Conservation (phyloP, 2,329 filamentous ascomycete genomes). For the Xylariales sp. region DNA sequence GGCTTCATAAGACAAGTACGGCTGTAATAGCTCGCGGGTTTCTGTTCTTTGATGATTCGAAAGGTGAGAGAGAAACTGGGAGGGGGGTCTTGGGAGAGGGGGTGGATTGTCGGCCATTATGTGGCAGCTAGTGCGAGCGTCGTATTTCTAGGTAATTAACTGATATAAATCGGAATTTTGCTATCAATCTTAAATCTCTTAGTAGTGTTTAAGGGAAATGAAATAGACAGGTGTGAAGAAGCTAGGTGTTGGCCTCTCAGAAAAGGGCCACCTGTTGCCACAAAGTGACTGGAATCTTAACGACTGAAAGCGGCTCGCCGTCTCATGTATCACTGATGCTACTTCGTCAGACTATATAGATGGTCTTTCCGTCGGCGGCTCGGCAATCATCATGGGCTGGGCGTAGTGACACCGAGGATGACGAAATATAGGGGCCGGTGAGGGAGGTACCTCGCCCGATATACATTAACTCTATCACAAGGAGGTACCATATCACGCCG, state of each 20-base stretch:
- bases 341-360: not conserved
- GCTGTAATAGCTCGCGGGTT: constrained; percentile 1
- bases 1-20: constrained; percentile 2
- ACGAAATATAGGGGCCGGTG: not conserved
- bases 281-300: not conserved
- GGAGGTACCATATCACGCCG: constrained; percentile 1
- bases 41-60: not conserved
- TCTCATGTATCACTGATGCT: not conserved
- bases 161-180: not conserved
- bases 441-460: not conserved
- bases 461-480: not conserved
- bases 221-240: not conserved
- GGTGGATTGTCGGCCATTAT: not conserved
- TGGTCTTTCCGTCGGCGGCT: not conserved
- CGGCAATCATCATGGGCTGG: not conserved
- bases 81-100: not conserved
- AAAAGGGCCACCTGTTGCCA: not conserved
- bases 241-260: not conserved
- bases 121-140: not conserved
- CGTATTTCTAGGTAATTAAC: not conserved
- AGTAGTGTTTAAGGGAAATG: not conserved
- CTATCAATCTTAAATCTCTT: not conserved
- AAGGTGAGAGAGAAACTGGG: constrained; percentile 7
- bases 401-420: too few relatives aligned
- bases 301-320: not conserved